Percentiles rank a stretch among this genome's conserved stretches.
Conservation (phyloP, 192 early-diverging fungal species). For the Glomus cerebriforme region DNA sequence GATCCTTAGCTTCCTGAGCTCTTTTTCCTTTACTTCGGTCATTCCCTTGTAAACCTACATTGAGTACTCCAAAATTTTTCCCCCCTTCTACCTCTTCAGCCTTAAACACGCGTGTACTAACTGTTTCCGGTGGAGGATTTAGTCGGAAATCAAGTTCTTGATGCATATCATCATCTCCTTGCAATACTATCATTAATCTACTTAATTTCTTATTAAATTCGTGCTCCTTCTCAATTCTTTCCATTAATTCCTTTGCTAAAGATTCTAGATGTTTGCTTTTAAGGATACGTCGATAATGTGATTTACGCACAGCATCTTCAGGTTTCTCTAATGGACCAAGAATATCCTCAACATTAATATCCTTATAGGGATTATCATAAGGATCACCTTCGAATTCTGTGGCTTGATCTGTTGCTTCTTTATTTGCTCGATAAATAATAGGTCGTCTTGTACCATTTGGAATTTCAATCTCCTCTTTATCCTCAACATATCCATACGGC, state of each 20-base stretch:
- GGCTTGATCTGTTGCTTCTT: conserved; percentile 27
- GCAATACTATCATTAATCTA: conserved; percentile 54
- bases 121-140: conserved; percentile 25
- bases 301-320: conserved; percentile 51
- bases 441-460: conserved; percentile 20
- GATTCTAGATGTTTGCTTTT: conserved; percentile 55
- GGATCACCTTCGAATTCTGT: conserved; percentile 47
- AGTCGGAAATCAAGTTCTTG: conserved; percentile 50
- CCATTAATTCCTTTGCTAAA: conserved; percentile 57
- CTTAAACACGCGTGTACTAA: conserved; percentile 22
- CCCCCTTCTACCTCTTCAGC: conserved; percentile 29
- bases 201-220: conserved; percentile 59
- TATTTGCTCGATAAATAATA: conserved; percentile 15
- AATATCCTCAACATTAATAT: conserved; percentile 62
- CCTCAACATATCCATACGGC: conserved; percentile 39
- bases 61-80: conserved; percentile 23
- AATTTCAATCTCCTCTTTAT: conserved; percentile 19
- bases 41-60: conserved; percentile 26
- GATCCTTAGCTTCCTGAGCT: conserved; percentile 22
- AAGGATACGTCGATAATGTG: conserved; percentile 55
- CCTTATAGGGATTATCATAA: conserved; percentile 63
- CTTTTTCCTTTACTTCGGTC: conserved; percentile 26
- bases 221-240: conserved; percentile 67
- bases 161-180: conserved; percentile 64
- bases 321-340: conserved; percentile 56